Conservation (phyloP, 2,329 filamentous ascomycete genomes). For the Aspergillus calidoustus region DNA sequence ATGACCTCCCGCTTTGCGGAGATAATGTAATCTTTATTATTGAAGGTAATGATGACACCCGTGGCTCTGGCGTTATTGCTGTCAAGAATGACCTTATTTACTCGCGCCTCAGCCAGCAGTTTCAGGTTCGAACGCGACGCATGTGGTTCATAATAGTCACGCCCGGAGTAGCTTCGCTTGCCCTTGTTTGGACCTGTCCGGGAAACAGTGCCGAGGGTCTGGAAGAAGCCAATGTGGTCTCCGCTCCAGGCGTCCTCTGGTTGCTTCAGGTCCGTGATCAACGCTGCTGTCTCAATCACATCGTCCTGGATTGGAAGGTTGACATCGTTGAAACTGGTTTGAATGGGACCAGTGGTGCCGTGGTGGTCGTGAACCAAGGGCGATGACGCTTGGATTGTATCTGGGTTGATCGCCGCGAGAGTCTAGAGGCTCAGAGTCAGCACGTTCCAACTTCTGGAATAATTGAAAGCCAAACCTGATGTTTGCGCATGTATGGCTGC, state of each 20-base stretch:
- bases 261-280: conserved; percentile 38
- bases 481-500: conserved; percentile 22
- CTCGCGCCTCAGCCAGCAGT: conserved; percentile 51
- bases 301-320: conserved; percentile 20
- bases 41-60: conserved; percentile 35
- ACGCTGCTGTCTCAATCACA: conserved; percentile 14
- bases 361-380: conserved; percentile 2
- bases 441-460: too few relatives aligned
- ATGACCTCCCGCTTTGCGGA: conserved; percentile 57
- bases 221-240: conserved; percentile 44
- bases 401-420: background rate
- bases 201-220: conserved; percentile 34
- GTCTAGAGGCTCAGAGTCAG: conserved; percentile 21
- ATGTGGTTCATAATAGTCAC: conserved; percentile 44
- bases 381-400: background rate
- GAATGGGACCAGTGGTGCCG: background rate
- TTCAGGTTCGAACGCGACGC: conserved; percentile 49
- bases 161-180: conserved; percentile 48
- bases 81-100: conserved; percentile 37
- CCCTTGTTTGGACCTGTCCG: conserved; percentile 28
- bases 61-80: conserved; percentile 24
- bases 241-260: conserved; percentile 41
- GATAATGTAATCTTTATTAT: conserved; percentile 18
- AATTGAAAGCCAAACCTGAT: conserved; percentile 15
- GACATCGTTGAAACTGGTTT: too few relatives aligned